Evolutionary conservation across 1,139 yeast species (phyloP).

Genomic region (Yamadazyma diospyri): DNA sequence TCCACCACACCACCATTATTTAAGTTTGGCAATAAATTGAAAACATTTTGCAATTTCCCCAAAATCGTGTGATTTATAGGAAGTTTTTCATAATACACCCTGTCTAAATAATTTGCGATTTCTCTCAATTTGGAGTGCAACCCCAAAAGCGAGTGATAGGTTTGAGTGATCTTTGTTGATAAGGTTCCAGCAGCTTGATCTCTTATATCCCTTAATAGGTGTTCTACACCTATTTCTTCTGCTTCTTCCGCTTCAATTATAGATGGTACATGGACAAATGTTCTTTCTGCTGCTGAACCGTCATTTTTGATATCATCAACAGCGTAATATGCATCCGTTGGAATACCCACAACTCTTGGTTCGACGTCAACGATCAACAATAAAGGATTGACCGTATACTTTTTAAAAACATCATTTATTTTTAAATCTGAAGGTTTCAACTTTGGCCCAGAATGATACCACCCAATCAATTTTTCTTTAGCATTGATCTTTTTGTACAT

Average conservation of each 20-base stretch:
- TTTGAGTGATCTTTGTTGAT: conserved; percentile 82
- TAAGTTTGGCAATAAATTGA: conserved; percentile 87
- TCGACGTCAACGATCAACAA: conserved; percentile 89
- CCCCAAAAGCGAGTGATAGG: conserved; percentile 83
- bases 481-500: conserved; percentile 98
- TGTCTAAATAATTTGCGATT: conserved; percentile 74
- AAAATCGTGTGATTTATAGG: conserved; percentile 89
- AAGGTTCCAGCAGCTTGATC: conserved; percentile 96
- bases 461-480: conserved; percentile 90
- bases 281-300: conserved; percentile 91
- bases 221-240: conserved; percentile 98
- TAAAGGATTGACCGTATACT: conserved; percentile 78
- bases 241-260: conserved; percentile 97
- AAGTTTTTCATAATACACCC: conserved; percentile 65
- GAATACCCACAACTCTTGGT: conserved; percentile 78
- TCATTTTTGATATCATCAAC: conserved; percentile 95
- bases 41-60: conserved; percentile 92
- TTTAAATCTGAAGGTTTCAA: conserved; percentile 82
- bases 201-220: conserved; percentile 85
- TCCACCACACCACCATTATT: not conserved
- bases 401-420: conserved; percentile 84
- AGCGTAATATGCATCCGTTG: conserved; percentile 93
- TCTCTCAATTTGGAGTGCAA: conserved; percentile 77
- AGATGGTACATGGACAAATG: conserved; percentile 91
- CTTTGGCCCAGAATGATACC: conserved; percentile 99